A percentile compares a stretch with the other conserved stretches of the same genome.
phyloP scores from a whole-genome alignment of 2,329 filamentous ascomycete genomes.

The Harringtonia aguacate region DNA sequence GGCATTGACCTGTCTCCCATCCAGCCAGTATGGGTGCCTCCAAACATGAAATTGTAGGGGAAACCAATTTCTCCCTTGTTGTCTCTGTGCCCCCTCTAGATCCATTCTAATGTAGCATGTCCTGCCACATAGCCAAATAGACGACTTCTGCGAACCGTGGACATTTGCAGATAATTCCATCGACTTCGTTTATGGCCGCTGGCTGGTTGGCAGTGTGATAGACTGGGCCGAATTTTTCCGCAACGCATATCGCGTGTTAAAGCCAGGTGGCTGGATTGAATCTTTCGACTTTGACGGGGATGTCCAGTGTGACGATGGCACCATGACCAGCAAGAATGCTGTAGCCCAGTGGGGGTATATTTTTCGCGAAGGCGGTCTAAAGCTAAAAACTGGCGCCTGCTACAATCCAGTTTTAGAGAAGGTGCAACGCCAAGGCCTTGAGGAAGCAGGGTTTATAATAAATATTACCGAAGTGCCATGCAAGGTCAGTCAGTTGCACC shows the following conservation, averaged over 20 bases:
- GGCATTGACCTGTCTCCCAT: no score
- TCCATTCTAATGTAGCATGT: no score
- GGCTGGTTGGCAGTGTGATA: constrained; percentile 43
- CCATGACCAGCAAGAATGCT: constrained; percentile 4
- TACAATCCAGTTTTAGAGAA: neutral
- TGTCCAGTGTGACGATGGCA: constrained; percentile 3
- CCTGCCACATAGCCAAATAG: neutral
- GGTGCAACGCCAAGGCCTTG: neutral
- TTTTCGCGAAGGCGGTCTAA: constrained; percentile 3
- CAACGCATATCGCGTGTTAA: constrained; percentile 32
- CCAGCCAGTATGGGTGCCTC: no score
- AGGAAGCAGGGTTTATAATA: constrained; percentile 2
- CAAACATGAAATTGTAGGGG: no score
- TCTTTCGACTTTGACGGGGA: constrained; percentile 15
- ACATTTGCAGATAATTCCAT: constrained; percentile 36
- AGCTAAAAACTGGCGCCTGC: neutral
- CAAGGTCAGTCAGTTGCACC: constrained; percentile 1
- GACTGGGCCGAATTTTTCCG: constrained; percentile 31
- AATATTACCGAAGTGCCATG: neutral
- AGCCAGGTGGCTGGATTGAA: constrained; percentile 41
- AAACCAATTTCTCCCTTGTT: no score
- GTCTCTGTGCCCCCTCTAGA: no score
- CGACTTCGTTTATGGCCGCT: constrained; percentile 50
- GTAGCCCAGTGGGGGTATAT: constrained; percentile 13
- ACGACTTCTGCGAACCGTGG: constrained; percentile 12